A percentile compares a stretch with the other conserved stretches of the same genome.
Evolutionary conservation across 176 grass and related monocot species (phyloP).

Genomic region (Zoysia pacifica): DNA sequence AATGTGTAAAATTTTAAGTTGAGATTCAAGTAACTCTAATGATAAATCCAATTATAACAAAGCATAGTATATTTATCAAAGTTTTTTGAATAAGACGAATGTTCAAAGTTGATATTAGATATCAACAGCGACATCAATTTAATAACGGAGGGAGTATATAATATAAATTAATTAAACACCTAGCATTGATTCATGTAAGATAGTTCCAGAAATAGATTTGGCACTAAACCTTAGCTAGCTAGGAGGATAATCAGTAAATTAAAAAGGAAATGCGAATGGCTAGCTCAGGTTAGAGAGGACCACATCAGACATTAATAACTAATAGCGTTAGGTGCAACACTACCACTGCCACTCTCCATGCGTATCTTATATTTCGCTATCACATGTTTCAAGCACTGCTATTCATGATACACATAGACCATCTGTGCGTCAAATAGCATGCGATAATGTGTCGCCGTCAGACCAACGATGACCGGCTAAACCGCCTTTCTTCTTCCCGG

Average conservation of each 20-base stretch:
- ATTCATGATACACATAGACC: constrained; percentile 1
- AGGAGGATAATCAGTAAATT: background rate
- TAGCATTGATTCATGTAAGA: background rate
- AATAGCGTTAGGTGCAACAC: constrained; percentile 41
- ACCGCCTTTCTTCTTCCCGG: background rate
- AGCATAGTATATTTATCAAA: too few species aligned
- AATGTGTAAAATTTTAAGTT: too few species aligned
- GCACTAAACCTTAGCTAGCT: background rate
- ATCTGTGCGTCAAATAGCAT: constrained; percentile 16
- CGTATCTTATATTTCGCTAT: background rate
- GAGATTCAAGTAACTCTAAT: too few species aligned
- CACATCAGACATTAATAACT: constrained; percentile 32
- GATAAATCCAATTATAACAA: too few species aligned
- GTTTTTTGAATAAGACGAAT: too few species aligned
- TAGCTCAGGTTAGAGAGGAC: constrained; percentile 45
- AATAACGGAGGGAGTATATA: too few species aligned
- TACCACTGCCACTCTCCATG: constrained; percentile 16
- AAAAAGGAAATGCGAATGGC: background rate
- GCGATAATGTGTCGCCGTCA: constrained; percentile 27
- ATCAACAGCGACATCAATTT: too few species aligned
- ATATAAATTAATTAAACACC: too few species aligned
- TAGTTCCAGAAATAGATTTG: background rate
- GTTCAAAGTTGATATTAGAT: too few species aligned
- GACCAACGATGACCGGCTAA: background rate
- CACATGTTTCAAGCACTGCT: background rate